Evolutionary conservation across 495 filamentous ascomycete species (phyloP).

Genomic region (Mytilinidion resinicola): DNA sequence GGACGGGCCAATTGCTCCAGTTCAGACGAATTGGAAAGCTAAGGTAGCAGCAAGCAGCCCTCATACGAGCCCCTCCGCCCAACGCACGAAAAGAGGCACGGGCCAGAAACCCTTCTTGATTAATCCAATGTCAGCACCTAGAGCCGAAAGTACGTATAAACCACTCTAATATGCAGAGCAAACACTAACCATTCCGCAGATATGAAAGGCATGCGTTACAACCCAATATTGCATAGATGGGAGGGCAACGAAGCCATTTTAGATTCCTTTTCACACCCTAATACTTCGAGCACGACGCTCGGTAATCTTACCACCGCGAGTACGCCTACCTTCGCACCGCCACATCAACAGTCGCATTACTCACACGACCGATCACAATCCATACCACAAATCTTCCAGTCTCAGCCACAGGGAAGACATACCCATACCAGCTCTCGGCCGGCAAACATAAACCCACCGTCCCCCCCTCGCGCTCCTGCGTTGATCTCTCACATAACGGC

Average conservation of each 20-base stretch:
- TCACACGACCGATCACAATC: slow-evolving; percentile 34
- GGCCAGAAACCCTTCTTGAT: slow-evolving; percentile 65
- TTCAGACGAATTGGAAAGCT: slow-evolving; percentile 75
- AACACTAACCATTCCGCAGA: slow-evolving; percentile 43
- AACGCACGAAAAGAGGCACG: slow-evolving; percentile 43
- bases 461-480: slow-evolving; percentile 61
- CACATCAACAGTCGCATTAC: slow-evolving; percentile 37
- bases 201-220: slow-evolving; percentile 92
- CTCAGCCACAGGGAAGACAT: slow-evolving; percentile 35
- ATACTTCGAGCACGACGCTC: slow-evolving; percentile 28
- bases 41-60: slow-evolving; percentile 56
- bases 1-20: slow-evolving; percentile 52
- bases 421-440: slow-evolving; percentile 35
- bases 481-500: slow-evolving; percentile 80
- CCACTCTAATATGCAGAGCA: slow-evolving; percentile 11
- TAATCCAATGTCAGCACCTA: slow-evolving; percentile 57
- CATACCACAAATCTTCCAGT: slow-evolving; percentile 30
- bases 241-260: slow-evolving; percentile 91
- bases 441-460: slow-evolving; percentile 46
- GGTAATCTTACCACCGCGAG: slow-evolving; percentile 25
- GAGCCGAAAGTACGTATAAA: slow-evolving; percentile 57
- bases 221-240: slow-evolving; percentile 77
- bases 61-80: slow-evolving; percentile 53
- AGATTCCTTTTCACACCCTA: slow-evolving; percentile 54
- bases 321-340: slow-evolving; percentile 26